phyloP scores from a whole-genome alignment of 257 asterid genomes.

The Pogostemon cablin region DNA sequence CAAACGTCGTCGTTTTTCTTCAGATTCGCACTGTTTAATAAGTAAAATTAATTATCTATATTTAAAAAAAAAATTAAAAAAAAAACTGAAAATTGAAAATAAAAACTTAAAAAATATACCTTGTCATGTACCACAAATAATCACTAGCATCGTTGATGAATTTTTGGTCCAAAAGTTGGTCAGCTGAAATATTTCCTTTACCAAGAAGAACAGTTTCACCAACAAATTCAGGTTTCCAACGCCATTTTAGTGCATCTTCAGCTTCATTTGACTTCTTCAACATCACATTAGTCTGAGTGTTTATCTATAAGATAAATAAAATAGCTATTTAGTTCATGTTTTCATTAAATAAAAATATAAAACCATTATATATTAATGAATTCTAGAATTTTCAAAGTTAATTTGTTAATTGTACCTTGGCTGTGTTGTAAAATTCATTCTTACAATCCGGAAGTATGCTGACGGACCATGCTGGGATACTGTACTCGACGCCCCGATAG shows the following conservation, averaged over 20 bases:
- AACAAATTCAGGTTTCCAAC: slow-evolving; percentile 52
- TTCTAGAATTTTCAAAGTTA: no score
- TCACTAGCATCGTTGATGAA: slow-evolving; percentile 46
- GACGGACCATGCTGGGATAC: slow-evolving; percentile 87
- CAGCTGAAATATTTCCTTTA: slow-evolving; percentile 26
- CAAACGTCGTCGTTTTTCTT: slow-evolving; percentile 47
- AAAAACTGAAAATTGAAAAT: not conserved
- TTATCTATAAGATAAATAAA: slow-evolving; percentile 39
- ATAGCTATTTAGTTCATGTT: not conserved
- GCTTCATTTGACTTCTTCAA: slow-evolving; percentile 42
- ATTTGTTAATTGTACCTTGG: slow-evolving; percentile 43
- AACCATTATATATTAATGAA: not conserved
- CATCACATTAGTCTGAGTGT: slow-evolving; percentile 62
- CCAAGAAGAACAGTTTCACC: slow-evolving; percentile 32
- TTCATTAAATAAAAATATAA: not conserved
- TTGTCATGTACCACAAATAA: slow-evolving; percentile 90
- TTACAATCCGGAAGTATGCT: slow-evolving; percentile 79
- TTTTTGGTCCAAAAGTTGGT: slow-evolving; percentile 35
- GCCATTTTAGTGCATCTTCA: slow-evolving; percentile 53
- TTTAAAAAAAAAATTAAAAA: no score
- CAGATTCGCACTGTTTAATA: slow-evolving; percentile 42
- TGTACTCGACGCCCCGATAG: slow-evolving; percentile 41
- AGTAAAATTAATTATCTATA: not conserved
- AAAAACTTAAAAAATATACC: slow-evolving; percentile 34
- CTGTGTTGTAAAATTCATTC: slow-evolving; percentile 69